Evolutionary conservation across 768 basidiomycete genomes (phyloP), one percentile per base, ranked within the genome.

Genomic region (Rhizopogon vulgaris): DNA sequence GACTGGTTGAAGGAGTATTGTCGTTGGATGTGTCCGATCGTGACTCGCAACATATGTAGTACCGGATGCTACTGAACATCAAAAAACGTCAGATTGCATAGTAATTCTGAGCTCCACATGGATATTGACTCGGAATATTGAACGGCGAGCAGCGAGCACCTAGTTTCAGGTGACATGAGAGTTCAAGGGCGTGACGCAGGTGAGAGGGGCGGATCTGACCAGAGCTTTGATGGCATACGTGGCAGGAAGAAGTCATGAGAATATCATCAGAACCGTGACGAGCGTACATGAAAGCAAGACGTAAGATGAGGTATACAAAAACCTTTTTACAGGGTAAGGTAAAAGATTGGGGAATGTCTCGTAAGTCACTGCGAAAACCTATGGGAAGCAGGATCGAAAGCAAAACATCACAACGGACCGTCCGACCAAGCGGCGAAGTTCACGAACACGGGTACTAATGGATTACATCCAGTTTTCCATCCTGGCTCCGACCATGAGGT

Each of bases 401-500:
- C 65, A 61, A 22, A 58, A 54, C 46, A 54, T 47, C 30, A 53
- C 36, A 49, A 56, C 36, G 61, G 65, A 70, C 53, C 70, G 76
- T 78, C 74, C 78, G 73, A 73, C 66, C 56, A 66, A 59, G 67
- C 70, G 67, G 66, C 65, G 70, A 62, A 60, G 61, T 58, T 62
- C 63, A 66, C 60, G 60, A 63, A 52, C 58, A 49, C 30, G 22
- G 41, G 48, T 47, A 52, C 53, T 45, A 45, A 38, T 55, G 30
- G 30, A 42, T 63, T 55, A 68, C 53, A 69, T 69, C 66, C 66
- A 69, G 14, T 80, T 80, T 57, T 85, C 84, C 40, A 83, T 70
- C 55, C 82, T 76, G 48, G 77, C 76, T 37, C 76, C 77, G 27
- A 79, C 68, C 8, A 73, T 64, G 45, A 81, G 67, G 53, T 83